Conservation (phyloP, 2,329 filamentous ascomycete genomes). For the Epichloe aotearoae region DNA sequence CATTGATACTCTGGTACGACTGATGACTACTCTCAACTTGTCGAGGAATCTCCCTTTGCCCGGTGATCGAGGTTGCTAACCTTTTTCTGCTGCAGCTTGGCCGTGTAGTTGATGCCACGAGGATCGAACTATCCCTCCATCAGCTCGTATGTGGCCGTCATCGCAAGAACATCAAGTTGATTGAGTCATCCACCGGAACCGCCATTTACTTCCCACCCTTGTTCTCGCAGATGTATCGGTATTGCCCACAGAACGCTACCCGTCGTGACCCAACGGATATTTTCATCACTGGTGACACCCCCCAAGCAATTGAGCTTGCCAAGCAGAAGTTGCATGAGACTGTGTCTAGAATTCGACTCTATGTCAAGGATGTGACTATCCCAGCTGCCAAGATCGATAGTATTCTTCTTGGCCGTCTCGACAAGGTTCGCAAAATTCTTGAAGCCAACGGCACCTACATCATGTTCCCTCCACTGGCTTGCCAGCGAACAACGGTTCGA, state of each 20-base stretch:
- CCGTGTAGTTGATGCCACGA: constrained; percentile 63
- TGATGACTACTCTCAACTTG: not conserved
- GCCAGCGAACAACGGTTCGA: constrained; percentile 69
- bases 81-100: constrained; percentile 39
- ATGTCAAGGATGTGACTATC: constrained; percentile 84
- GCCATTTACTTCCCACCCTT: constrained; percentile 97
- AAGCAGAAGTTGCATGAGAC: constrained; percentile 87
- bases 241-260: constrained; percentile 68
- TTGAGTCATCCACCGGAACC: constrained; percentile 88
- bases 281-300: constrained; percentile 86
- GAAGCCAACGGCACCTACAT: constrained; percentile 94
- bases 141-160: constrained; percentile 87
- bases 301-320: constrained; percentile 72
- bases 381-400: constrained; percentile 89
- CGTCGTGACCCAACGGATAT: constrained; percentile 80
- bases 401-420: constrained; percentile 77
- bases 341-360: constrained; percentile 66
- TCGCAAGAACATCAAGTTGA: constrained; percentile 93
- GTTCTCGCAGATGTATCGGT: constrained; percentile 84
- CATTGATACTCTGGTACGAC: constrained; percentile 76
- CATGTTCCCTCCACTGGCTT: constrained; percentile 77
- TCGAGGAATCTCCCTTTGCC: not conserved
- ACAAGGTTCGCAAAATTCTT: constrained; percentile 96
- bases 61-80: not conserved
- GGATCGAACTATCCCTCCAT: constrained; percentile 77